These are phyloP conservation scores for Punica granatum DNA, from an alignment of 345 rosid genomes.

Conservation along the genomic window DNA sequence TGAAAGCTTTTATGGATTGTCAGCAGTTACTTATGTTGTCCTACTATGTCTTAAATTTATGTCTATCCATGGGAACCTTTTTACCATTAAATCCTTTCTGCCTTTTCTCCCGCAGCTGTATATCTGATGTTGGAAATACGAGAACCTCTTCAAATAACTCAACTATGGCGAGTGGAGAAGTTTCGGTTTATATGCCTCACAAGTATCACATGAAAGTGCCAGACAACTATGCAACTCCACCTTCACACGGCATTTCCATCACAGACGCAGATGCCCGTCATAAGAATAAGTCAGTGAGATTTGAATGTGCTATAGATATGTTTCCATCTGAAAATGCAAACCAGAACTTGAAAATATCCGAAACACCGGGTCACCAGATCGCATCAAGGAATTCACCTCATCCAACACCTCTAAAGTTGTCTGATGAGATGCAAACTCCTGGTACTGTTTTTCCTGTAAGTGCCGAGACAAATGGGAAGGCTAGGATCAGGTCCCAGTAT, in stretches of 20 bases:
- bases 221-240: constrained; percentile 13
- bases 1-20: not conserved
- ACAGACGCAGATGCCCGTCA: constrained; percentile 20
- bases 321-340: constrained; percentile 30
- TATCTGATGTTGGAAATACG: constrained; percentile 29
- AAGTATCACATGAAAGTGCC: constrained; percentile 15
- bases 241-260: constrained; percentile 20
- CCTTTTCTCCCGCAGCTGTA: constrained; percentile 35
- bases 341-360: constrained; percentile 25
- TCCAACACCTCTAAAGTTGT: constrained; percentile 65
- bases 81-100: not conserved
- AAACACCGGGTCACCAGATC: constrained; percentile 17
- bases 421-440: constrained; percentile 97
- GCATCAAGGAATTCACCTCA: constrained; percentile 39
- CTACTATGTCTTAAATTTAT: not conserved
- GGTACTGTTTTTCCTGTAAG: constrained; percentile 76
- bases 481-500: constrained; percentile 67
- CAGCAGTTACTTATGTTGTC: not conserved
- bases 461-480: constrained; percentile 40
- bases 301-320: constrained; percentile 39
- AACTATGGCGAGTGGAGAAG: constrained; percentile 31
- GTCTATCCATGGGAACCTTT: not conserved
- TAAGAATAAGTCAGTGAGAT: constrained; percentile 41
- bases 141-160: constrained; percentile 28
- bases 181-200: constrained; percentile 17